A percentile compares a stretch with the other conserved stretches of the same genome.
Evolutionary conservation across 1,284 basidiomycete species (phyloP).

Genomic region (Fomitiporia mediterranea): DNA sequence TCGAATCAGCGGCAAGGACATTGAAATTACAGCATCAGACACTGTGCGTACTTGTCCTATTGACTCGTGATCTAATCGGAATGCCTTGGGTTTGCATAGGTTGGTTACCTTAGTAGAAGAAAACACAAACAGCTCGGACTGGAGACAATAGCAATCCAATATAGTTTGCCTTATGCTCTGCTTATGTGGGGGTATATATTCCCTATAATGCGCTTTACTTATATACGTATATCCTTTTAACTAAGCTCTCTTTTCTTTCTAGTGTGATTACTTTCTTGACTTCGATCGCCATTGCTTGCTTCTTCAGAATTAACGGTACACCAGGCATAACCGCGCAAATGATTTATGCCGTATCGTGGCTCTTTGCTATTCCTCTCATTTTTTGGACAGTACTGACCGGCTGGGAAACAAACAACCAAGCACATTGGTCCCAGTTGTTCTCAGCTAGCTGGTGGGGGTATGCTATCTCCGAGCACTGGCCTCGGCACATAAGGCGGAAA

Average conservation of each 20-base stretch:
- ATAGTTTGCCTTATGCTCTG: conserved; percentile 27
- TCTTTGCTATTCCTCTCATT: conserved; percentile 6
- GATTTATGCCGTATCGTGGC: conserved; percentile 11
- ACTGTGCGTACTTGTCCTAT: no score
- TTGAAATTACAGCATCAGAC: no score
- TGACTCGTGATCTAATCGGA: no score
- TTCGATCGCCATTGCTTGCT: conserved; percentile 15
- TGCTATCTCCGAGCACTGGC: background rate
- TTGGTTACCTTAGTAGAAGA: conserved; percentile 23
- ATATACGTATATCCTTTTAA: background rate
- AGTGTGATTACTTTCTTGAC: conserved; percentile 18
- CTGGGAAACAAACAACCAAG: conserved; percentile 11
- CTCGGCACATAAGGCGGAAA: no score
- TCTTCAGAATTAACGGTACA: conserved; percentile 6
- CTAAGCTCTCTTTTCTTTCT: background rate
- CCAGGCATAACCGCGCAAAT: background rate
- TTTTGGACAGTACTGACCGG: conserved; percentile 14
- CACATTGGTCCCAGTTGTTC: background rate
- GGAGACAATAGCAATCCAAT: conserved; percentile 26
- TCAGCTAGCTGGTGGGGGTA: background rate
- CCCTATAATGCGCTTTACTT: background rate
- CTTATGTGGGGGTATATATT: conserved; percentile 27
- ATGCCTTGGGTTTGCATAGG: no score
- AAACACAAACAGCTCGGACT: conserved; percentile 22
- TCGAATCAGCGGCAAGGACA: conserved; percentile 25